Base-by-base conservation (phyloP, 2,329 filamentous ascomycete genomes). In the Harringtonia lauricola region DNA sequence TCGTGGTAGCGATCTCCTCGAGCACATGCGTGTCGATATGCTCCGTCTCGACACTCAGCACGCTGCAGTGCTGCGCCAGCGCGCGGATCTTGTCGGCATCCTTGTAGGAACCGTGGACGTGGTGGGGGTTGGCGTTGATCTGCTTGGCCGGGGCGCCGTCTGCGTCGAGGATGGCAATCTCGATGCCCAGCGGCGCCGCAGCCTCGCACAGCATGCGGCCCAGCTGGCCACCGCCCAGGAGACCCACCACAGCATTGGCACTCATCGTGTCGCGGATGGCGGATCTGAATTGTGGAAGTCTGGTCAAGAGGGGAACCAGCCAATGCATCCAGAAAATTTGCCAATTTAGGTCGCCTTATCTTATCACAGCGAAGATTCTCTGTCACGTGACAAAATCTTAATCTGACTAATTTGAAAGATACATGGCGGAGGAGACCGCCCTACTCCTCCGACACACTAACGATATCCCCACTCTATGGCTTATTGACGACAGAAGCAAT, bases 181-280 rank as follows among this genome's bases (percentile, higher is more conserved):
- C 74, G 52, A 94, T 79, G 54, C 86, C 87, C 46, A 94, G 74
- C 3, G 66, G 72, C 2, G 64, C 67, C 29, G 89, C 88, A n/a
- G 84, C 81, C 67, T 96, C 87, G 51, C 85, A 83, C 18, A 96
- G 76, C 92, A 96, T 96, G 51, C 86, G 85, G 48, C 90, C 92
- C 34, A 98, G 74, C 66, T 89, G 85, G 55, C 85, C 85, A 41
- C 72, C 72, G 48, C 72, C 72, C 2, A 76, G 60, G 42, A 76
- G 62, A 44, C 72, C 72, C 44, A 76, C 66, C 35, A 36, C 42
- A 8, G 35, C 30, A 13, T 31, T 15, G 13, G 12, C 14, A 15
- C 31, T 35, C 39, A 41, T 41, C 6, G 10, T 30, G 26, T 36
- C 36, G 30, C n/a, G n/a, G n/a, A n/a, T n/a, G n/a, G n/a, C n/a